These are phyloP conservation scores for Brettanomyces naardenensis DNA, from an alignment of 805 yeast genomes.

Conservation along the genomic window DNA sequence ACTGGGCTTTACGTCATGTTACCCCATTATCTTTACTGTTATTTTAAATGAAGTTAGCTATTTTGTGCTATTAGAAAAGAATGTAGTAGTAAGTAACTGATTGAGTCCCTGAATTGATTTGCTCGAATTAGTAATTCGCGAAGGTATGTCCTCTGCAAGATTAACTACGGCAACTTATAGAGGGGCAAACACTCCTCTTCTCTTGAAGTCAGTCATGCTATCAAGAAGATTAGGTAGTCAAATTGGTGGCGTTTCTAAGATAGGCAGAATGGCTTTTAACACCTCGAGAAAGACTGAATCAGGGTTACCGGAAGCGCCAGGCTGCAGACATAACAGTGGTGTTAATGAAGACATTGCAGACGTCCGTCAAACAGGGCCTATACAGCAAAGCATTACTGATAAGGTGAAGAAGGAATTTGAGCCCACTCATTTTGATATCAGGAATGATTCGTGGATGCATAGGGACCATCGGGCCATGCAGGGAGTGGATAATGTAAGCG, in stretches of 20 bases:
- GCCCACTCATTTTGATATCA: slow-evolving; percentile 43
- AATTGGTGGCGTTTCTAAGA: background rate
- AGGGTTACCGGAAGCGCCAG: slow-evolving; percentile 2
- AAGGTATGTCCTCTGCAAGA: too few relatives aligned
- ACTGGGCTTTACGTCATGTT: too few relatives aligned
- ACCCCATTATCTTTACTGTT: too few relatives aligned
- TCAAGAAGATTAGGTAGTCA: background rate
- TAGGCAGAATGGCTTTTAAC: background rate
- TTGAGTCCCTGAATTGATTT: too few relatives aligned
- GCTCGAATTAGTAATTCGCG: too few relatives aligned
- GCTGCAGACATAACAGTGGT: background rate
- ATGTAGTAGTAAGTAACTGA: too few relatives aligned
- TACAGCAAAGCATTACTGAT: slow-evolving; percentile 38
- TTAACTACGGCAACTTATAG: too few relatives aligned
- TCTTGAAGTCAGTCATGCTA: too few relatives aligned
- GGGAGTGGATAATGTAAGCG: slow-evolving; percentile 62
- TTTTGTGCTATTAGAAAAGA: too few relatives aligned
- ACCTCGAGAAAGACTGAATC: background rate
- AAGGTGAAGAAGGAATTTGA: slow-evolving; percentile 34
- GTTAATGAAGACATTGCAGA: background rate
- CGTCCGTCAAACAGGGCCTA: slow-evolving; percentile 25
- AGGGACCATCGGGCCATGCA: slow-evolving; percentile 79
- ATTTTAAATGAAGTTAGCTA: too few relatives aligned
- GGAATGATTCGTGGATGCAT: slow-evolving; percentile 83
- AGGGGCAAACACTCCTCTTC: too few relatives aligned